Evolutionary conservation across 2,329 filamentous ascomycete species (phyloP).

Genomic region (Stemphylium vesicarium): DNA sequence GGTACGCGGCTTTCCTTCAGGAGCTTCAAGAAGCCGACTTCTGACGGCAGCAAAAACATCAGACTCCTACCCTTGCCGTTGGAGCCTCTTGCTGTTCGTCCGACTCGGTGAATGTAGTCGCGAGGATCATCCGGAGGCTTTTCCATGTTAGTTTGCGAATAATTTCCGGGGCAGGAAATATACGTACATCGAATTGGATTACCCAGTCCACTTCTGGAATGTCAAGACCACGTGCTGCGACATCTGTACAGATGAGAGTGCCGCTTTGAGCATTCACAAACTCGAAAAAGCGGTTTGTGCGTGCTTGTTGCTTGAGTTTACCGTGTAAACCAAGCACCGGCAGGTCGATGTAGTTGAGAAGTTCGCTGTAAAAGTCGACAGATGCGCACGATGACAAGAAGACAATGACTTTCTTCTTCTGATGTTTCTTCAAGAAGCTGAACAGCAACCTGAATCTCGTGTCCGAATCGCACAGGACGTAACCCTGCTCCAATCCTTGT

Average conservation of each 20-base stretch:
- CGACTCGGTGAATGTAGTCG: constrained; percentile 79
- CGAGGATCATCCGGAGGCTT: constrained; percentile 74
- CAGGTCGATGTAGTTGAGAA: constrained; percentile 97
- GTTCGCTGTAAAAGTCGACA: constrained; percentile 92
- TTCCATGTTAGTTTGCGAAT: constrained; percentile 1
- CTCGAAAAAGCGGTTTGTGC: constrained; percentile 98
- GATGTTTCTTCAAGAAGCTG: constrained; percentile 89
- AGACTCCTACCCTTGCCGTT: constrained; percentile 85
- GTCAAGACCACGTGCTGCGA: constrained; percentile 92
- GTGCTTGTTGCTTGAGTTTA: constrained; percentile 98
- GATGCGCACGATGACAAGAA: constrained; percentile 89
- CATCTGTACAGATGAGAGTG: constrained; percentile 93
- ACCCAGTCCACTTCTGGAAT: constrained; percentile 97
- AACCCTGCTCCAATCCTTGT: constrained; percentile 92
- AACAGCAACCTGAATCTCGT: constrained; percentile 93
- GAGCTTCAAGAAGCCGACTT: constrained; percentile 90
- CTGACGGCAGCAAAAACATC: constrained; percentile 90
- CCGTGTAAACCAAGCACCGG: constrained; percentile 84
- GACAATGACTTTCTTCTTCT: constrained; percentile 97
- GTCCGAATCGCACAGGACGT: constrained; percentile 90
- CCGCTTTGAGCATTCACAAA: constrained; percentile 86
- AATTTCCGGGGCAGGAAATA: not conserved
- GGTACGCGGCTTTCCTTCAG: constrained; percentile 91
- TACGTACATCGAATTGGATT: constrained; percentile 68
- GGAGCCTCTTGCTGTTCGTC: constrained; percentile 86